Conservation (phyloP, 495 filamentous ascomycete genomes). For the Sporormia fimetaria region DNA sequence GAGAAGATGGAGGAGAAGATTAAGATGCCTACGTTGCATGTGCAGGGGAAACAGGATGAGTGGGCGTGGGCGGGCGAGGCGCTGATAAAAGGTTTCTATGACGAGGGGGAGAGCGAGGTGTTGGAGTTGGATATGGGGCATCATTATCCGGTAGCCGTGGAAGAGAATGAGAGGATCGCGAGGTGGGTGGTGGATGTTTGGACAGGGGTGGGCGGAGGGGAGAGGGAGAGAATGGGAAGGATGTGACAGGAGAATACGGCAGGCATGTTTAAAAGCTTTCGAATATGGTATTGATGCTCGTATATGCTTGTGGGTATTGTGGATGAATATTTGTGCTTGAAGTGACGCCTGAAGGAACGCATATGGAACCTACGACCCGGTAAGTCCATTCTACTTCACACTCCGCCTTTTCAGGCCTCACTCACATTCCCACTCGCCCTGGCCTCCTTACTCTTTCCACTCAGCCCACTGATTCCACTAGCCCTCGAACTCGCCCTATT, state of each 20-base stretch:
- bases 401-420: not conserved
- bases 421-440: slow-evolving; percentile 2
- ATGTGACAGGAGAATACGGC: no score
- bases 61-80: slow-evolving; percentile 10
- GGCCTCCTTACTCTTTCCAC: slow-evolving; percentile 7
- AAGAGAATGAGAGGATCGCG: slow-evolving; percentile 8
- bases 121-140: slow-evolving; percentile 11
- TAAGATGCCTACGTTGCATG: slow-evolving; percentile 8
- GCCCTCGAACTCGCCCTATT: slow-evolving; percentile 15
- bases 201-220: not conserved
- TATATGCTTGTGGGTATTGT: no score
- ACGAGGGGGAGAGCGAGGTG: slow-evolving; percentile 12
- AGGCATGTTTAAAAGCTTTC: no score
- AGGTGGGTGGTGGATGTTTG: slow-evolving; percentile 7
- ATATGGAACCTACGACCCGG: no score
- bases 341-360: no score
- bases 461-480: slow-evolving; percentile 13
- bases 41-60: slow-evolving; percentile 8
- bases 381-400: no score
- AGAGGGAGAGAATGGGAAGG: slow-evolving; percentile 2
- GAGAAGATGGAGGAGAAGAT: not conserved
- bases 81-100: slow-evolving; percentile 6
- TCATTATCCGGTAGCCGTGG: slow-evolving; percentile 9
- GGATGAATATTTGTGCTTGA: no score
- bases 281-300: no score